Percentiles rank a stretch among this genome's conserved stretches.
These are phyloP conservation scores for Breviolum minutum DNA, from an alignment of 73 alveolate genomes.

Conservation along the genomic window DNA sequence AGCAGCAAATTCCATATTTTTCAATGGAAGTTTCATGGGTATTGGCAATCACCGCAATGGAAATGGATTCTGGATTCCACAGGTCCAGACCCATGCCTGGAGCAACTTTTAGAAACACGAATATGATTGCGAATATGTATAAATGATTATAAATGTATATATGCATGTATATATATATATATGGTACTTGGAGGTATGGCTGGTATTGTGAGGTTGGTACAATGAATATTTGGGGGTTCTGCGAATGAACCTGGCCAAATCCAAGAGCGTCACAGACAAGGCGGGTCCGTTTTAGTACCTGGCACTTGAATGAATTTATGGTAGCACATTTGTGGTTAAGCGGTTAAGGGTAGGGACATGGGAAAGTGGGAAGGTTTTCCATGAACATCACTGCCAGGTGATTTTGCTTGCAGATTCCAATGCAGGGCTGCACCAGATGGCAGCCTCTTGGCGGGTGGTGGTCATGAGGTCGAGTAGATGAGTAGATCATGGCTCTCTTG, in stretches of 20 bases:
- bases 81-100: no score
- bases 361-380: neutral
- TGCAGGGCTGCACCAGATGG: constrained; percentile 53
- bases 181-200: neutral
- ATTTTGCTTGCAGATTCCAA: constrained; percentile 52
- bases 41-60: no score
- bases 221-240: constrained; percentile 19
- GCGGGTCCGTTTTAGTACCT: neutral
- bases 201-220: constrained; percentile 6
- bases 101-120: no score
- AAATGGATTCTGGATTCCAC: no score
- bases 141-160: neutral
- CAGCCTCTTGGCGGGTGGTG: constrained; percentile 22
- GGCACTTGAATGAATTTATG: neutral
- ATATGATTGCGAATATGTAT: no score
- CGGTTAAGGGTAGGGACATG: no score
- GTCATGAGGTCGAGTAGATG: no score
- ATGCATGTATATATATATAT: neutral
- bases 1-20: no score
- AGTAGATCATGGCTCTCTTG: no score
- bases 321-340: no score
- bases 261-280: constrained; percentile 61
- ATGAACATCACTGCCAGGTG: neutral
- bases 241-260: constrained; percentile 3
- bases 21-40: no score